A percentile compares a stretch with the other conserved stretches of the same genome.
These are phyloP conservation scores for Fusarium sp. DNA, from an alignment of 2,329 filamentous ascomycete species.

Conservation along the genomic window DNA sequence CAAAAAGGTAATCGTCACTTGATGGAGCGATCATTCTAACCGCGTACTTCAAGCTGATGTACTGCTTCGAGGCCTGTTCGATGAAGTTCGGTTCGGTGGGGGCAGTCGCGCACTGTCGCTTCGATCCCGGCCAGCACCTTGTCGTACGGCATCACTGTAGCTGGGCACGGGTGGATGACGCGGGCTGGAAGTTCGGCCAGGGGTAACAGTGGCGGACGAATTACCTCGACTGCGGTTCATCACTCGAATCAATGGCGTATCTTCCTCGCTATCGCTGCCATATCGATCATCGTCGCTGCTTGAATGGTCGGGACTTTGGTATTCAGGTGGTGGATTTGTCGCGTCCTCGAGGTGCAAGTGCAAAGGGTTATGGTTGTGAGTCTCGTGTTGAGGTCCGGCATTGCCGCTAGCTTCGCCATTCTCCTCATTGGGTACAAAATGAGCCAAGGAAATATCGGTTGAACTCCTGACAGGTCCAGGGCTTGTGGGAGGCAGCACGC, in stretches of 20 bases:
- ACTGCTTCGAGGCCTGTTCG: conserved; percentile 36
- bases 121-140: conserved; percentile 55
- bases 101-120: conserved; percentile 42
- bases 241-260: conserved; percentile 63
- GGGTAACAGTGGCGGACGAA: conserved; percentile 58
- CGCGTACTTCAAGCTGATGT: conserved; percentile 27
- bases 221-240: conserved; percentile 63
- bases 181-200: conserved; percentile 39
- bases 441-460: conserved; percentile 94
- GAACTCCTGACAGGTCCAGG: conserved; percentile 91
- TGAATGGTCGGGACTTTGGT: conserved; percentile 73
- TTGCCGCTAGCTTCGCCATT: conserved; percentile 69
- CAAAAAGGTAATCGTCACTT: background rate
- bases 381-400: conserved; percentile 40
- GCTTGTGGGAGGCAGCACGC: conserved; percentile 80
- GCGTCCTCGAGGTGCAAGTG: conserved; percentile 63
- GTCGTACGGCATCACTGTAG: conserved; percentile 79
- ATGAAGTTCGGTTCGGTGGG: conserved; percentile 27
- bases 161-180: conserved; percentile 78
- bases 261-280: conserved; percentile 70
- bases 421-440: conserved; percentile 78
- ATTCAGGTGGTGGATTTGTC: conserved; percentile 75
- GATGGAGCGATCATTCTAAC: background rate
- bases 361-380: conserved; percentile 53
- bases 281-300: conserved; percentile 68